A percentile compares a stretch with the other conserved stretches of the same genome.
Evolutionary conservation across 176 grass and related monocot species (phyloP).

Genomic region (barley (Hordeum vulgare)): MorexV3_pseudomolecules_assembly NC_058518.1:424303721-424304220

Average conservation of each 20-base stretch:
- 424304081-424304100: conserved; percentile 93
- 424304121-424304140: conserved; percentile 28
- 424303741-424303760: conserved; percentile 71
- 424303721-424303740: conserved; percentile 86
- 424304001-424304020: conserved; percentile 76
- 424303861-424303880: conserved; percentile 97
- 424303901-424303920: conserved; percentile 88
- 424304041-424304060: conserved; percentile 93
- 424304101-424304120: conserved; percentile 86
- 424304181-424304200: conserved; percentile 55
- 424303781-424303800: conserved; percentile 64
- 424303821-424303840: conserved; percentile 81
- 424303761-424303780: conserved; percentile 94
- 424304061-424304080: conserved; percentile 89
- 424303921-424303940: conserved; percentile 76
- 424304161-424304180: conserved; percentile 52
- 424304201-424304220: conserved; percentile 34
- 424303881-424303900: conserved; percentile 90
- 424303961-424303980: conserved; percentile 68
- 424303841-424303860: conserved; percentile 81
- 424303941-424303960: conserved; percentile 68
- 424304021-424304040: conserved; percentile 88
- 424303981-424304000: conserved; percentile 97
- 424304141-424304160: conserved; percentile 65
- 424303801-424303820: conserved; percentile 96